Percentiles rank a stretch among this genome's conserved stretches.
Evolutionary conservation across 2,329 filamentous ascomycete species (phyloP).

Genomic region (Coniella vitis): DNA sequence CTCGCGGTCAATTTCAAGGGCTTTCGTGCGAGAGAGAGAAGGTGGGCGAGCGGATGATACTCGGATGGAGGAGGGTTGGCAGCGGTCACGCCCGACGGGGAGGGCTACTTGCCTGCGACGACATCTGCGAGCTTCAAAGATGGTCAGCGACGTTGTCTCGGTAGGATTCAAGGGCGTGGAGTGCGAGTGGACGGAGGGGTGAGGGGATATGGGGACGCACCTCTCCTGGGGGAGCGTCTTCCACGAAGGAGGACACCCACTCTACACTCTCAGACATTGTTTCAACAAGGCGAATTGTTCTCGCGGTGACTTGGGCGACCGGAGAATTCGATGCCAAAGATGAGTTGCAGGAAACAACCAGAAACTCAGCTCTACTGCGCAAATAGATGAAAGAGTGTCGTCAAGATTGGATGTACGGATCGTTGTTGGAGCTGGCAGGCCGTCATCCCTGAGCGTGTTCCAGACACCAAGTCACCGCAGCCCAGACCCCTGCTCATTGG

Average conservation of each 20-base stretch:
- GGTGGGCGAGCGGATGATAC: neutral
- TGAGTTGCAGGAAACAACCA: neutral
- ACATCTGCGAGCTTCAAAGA: conserved; percentile 70
- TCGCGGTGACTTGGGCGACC: neutral
- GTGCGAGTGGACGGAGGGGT: too few relatives aligned
- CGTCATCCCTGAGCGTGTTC: conserved; percentile 5
- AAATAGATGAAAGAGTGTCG: neutral
- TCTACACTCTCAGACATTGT: conserved; percentile 38
- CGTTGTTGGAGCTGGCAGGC: conserved; percentile 6
- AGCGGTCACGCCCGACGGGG: neutral
- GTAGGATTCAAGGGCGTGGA: conserved; percentile 1
- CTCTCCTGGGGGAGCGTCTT: conserved; percentile 94
- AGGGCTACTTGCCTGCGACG: conserved; percentile 59
- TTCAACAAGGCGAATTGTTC: neutral
- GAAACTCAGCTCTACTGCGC: too few relatives aligned
- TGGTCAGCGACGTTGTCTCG: conserved; percentile 2
- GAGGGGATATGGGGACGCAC: conserved; percentile 42
- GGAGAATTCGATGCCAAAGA: neutral
- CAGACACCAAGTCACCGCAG: neutral
- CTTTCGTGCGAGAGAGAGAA: neutral
- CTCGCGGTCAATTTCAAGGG: conserved; percentile 4
- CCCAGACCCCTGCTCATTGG: conserved; percentile 6
- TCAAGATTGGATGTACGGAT: neutral
- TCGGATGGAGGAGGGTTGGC: neutral
- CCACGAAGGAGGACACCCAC: conserved; percentile 77